Evolutionary conservation across 169 alveolate genomes (phyloP), one percentile per base, ranked within the genome.

Genomic region (Plasmodium gallinaceum): DNA sequence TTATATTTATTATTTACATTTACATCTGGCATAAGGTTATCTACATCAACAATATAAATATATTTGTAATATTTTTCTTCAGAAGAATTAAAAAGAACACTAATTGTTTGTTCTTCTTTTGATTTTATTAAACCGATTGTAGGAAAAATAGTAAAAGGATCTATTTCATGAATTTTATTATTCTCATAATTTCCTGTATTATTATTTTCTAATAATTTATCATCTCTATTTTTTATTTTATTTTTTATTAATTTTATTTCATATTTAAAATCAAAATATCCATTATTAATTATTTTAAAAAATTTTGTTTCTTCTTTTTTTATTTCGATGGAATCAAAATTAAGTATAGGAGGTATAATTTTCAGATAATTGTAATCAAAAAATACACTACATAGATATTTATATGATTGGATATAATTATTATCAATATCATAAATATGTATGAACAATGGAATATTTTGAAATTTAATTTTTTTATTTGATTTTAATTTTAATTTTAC

Each of bases 221-320:
- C 8, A 26, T 61, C 8, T 24, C 43, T 52, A 39, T 52, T 71
- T 48, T 57, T 83, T 66, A 83, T 57, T 43, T 83, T 83, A 68
- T 37, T 12, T 61, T 62, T 83, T 54, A 83, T 51, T 32, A 83
- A 57, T 68, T 83, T 83, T 1, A 83, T 83, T 5, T 66, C 85
- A 46, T 83, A 83, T 54, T 66, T 68, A 68, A 83, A 83, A 48
- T 83, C 91, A 69, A 83, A 83, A 51, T 66, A 26, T 2, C 91
- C 91, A 48, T 83, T 68, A 83, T 83, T 83, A 16, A 83, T 83
- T 12, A 83, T 83, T 66, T 83, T 66, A 83, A 83, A 83, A 71
- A 54, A 52, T 68, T 62, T 71, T 0, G 51, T 51, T 83, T 83
- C 91, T 57, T 83, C 91, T 48, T 83, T 83, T 60, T 61, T 68